Evolutionary conservation across 1,284 basidiomycete species (phyloP), one percentile per base, ranked within the genome.

Genomic region (Heterobasidion occidentale): DNA sequence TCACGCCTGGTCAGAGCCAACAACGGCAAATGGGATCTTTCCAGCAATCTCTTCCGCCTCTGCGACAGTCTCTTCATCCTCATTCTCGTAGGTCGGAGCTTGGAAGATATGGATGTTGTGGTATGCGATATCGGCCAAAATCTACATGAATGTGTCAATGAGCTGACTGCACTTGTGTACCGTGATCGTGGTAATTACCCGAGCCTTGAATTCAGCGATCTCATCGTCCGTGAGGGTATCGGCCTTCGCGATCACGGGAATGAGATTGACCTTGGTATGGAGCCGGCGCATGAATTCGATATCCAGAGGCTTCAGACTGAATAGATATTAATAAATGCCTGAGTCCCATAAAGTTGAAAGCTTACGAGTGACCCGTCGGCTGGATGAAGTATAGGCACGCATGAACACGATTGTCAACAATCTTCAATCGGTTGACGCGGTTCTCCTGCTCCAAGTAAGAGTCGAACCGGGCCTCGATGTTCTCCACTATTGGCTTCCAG

Each of bases 341-440:
- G 20, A 20, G 62, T n/a, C 33, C 46, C 11, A 11, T 52, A 54
- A 20, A 46, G 27, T 44, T 53, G 48, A 50, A 19, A 27, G 77
- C 92, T 75, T 69, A 96, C 93, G 94, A 90, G 73, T 98, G 95
- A 61, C 95, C 95, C 0, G 95, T 98, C 36, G 95, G 92, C 68
- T 98, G 94, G 63, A 98, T 94, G 71, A 98, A 98, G 78, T 98
- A 98, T 60, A 98, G 80, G 72, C 95, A 98, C 12, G 92, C 92
- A 69, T 94, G 92, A 53, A 94, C 90, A 57, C 92, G 87, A 73
- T 93, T 93, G 74, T 93, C 90, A 54, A 85, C 79, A 61, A 93
- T 81, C 72, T 94, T 94, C 67, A 77, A 79, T 52, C 92, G 80
- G 78, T 98, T 98, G 65, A 98, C 94, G 61, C 94, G 87, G 77